Percentiles rank a stretch among this genome's conserved stretches.
These are phyloP conservation scores for Trifolium pratense DNA, from an alignment of 306 rosid species.

Conservation along the genomic window DNA sequence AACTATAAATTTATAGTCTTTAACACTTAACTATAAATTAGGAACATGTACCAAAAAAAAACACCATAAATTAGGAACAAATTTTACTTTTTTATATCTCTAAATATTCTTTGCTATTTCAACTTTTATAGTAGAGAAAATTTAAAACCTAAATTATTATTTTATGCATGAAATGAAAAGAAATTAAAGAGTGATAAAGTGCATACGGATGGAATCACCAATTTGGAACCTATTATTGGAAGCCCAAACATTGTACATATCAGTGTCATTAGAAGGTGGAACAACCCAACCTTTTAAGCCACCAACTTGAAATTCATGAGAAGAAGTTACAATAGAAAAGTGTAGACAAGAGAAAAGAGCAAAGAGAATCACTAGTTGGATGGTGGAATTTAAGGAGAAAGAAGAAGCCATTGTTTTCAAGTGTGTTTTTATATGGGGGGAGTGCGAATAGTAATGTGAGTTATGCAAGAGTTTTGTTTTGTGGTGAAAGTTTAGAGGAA, in stretches of 20 bases:
- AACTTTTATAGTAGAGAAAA: background rate
- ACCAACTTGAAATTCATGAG: conserved; percentile 79
- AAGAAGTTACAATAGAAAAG: conserved; percentile 42
- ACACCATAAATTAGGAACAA: no score
- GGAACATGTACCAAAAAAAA: no score
- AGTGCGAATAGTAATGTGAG: background rate
- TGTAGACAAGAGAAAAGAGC: conserved; percentile 30
- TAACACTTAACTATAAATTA: no score
- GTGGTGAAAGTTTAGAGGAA: background rate
- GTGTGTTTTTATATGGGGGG: background rate
- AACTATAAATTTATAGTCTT: no score
- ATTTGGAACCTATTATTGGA: conserved; percentile 71
- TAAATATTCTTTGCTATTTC: background rate
- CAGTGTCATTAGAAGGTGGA: conserved; percentile 68
- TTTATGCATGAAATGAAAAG: background rate
- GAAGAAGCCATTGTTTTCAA: conserved; percentile 41
- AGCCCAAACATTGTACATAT: conserved; percentile 82
- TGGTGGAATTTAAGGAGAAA: background rate
- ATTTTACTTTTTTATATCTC: no score
- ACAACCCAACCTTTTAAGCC: conserved; percentile 74
- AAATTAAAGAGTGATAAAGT: background rate
- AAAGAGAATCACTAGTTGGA: conserved; percentile 41
- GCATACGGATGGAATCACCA: conserved; percentile 66
- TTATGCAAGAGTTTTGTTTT: background rate
- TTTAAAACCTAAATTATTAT: background rate